Percentiles rank a stretch among this genome's conserved stretches.
Conservation (phyloP, 352 stramenopile species). For the Pythium plurisporium region DNA sequence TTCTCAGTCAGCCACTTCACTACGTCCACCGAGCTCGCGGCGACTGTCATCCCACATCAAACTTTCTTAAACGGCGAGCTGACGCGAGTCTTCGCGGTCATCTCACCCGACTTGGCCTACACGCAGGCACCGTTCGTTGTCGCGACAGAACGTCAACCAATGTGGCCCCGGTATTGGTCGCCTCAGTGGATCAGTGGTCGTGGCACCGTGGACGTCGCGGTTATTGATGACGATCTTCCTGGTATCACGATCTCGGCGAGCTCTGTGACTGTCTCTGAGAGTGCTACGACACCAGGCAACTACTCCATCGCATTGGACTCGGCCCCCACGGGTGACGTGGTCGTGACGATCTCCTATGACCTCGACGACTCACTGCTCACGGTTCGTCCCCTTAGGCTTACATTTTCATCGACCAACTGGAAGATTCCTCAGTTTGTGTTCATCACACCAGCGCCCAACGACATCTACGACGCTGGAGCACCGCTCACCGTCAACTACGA, state of each 20-base stretch:
- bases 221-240: constrained; percentile 65
- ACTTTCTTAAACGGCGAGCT: constrained; percentile 21
- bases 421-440: constrained; percentile 41
- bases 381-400: constrained; percentile 35
- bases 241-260: constrained; percentile 47
- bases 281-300: constrained; percentile 24
- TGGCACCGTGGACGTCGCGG: constrained; percentile 30
- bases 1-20: constrained; percentile 32
- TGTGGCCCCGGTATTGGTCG: constrained; percentile 40
- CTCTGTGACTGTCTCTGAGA: constrained; percentile 41
- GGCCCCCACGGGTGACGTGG: constrained; percentile 40
- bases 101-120: constrained; percentile 34
- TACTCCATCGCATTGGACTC: constrained; percentile 65
- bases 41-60: constrained; percentile 30
- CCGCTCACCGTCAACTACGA: constrained; percentile 54
- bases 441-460: constrained; percentile 41
- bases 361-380: constrained; percentile 33
- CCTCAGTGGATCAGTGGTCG: constrained; percentile 29
- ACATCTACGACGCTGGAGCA: constrained; percentile 42
- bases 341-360: constrained; percentile 42
- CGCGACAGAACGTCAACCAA: constrained; percentile 11
- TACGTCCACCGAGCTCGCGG: constrained; percentile 25
- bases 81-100: constrained; percentile 13
- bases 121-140: constrained; percentile 39
- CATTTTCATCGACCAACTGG: constrained; percentile 49